These are phyloP conservation scores for Allium cepa DNA, from an alignment of 106 monocot genomes.

Conservation along the genomic window DNA sequence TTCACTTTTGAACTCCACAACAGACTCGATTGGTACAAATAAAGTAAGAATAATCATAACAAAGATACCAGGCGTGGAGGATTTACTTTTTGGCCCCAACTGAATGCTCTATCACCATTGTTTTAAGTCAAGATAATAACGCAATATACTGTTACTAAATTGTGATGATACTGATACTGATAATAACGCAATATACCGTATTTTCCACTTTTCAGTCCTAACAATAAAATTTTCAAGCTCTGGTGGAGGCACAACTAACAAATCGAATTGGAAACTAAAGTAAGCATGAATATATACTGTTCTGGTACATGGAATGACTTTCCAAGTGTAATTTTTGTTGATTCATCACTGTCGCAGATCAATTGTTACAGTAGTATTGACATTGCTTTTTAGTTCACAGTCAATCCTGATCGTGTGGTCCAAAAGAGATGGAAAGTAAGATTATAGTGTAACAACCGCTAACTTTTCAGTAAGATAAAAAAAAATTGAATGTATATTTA, in stretches of 20 bases:
- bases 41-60: no score
- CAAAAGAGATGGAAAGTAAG: slow-evolving; percentile 89
- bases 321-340: slow-evolving; percentile 7
- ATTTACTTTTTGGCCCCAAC: no score
- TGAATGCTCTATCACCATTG: no score
- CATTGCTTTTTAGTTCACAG: slow-evolving; percentile 90
- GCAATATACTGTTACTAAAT: no score
- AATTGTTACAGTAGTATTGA: slow-evolving; percentile 80
- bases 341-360: slow-evolving; percentile 31
- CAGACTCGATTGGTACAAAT: no score
- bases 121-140: no score
- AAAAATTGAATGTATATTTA: slow-evolving; percentile 12
- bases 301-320: background rate
- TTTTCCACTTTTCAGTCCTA: slow-evolving; percentile 14
- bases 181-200: rapidly evolving
- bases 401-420: slow-evolving; percentile 97
- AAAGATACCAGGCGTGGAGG: no score
- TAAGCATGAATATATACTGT: slow-evolving; percentile 16
- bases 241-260: slow-evolving; percentile 16
- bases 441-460: slow-evolving; percentile 94
- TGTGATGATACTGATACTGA: no score
- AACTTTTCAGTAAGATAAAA: slow-evolving; percentile 71
- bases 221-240: slow-evolving; percentile 12
- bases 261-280: slow-evolving; percentile 57
- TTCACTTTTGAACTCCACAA: no score